A percentile compares a stretch with the other conserved stretches of the same genome.
phyloP scores from a whole-genome alignment of 108 stramenopile genomes.

The Cyclotella baltica region DNA sequence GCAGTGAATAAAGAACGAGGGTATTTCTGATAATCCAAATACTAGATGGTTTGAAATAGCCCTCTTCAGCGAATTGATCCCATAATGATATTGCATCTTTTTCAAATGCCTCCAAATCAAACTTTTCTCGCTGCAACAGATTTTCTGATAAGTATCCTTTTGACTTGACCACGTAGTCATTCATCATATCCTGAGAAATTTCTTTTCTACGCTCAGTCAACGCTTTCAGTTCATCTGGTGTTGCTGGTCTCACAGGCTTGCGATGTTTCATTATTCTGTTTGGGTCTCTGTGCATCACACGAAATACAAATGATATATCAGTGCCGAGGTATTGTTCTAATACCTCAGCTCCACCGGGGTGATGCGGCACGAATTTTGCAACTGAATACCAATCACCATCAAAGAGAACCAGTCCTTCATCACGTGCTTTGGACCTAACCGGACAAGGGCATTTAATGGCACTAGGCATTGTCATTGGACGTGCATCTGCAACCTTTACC shows the following conservation, averaged over 20 bases:
- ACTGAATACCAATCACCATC: slow-evolving; percentile 37
- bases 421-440: slow-evolving; percentile 25
- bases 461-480: not conserved
- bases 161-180: slow-evolving; percentile 10
- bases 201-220: slow-evolving; percentile 11
- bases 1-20: slow-evolving; percentile 8
- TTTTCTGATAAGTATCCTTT: not conserved
- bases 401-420: slow-evolving; percentile 26
- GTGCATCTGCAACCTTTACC: not conserved
- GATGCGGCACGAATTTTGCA: slow-evolving; percentile 34
- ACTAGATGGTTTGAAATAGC: slow-evolving; percentile 29
- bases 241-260: slow-evolving; percentile 26
- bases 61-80: slow-evolving; percentile 12
- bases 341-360: slow-evolving; percentile 32
- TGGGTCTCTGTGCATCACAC: slow-evolving; percentile 37
- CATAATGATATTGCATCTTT: slow-evolving; percentile 29
- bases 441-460: not conserved
- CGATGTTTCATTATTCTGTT: slow-evolving; percentile 31
- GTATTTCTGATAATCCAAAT: slow-evolving; percentile 27
- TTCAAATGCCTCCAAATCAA: slow-evolving; percentile 31
- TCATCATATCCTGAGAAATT: slow-evolving; percentile 34
- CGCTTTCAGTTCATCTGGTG: slow-evolving; percentile 20
- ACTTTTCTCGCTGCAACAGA: not conserved
- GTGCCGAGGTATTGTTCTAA: slow-evolving; percentile 33
- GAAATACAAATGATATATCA: slow-evolving; percentile 29